phyloP scores from a whole-genome alignment of 805 yeast genomes.

The Candida oleophila region DNA sequence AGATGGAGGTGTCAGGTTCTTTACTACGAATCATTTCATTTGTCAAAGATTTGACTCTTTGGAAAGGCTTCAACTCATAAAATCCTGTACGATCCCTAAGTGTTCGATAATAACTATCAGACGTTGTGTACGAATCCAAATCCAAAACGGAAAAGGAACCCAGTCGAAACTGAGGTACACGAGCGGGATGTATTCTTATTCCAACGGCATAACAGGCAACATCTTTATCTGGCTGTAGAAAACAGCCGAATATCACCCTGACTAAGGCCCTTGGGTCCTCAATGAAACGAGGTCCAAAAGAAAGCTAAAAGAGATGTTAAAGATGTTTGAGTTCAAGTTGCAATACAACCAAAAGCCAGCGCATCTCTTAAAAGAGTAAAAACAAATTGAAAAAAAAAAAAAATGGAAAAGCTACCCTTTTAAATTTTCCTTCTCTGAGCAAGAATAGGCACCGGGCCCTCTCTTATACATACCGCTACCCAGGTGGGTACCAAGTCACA shows the following conservation, averaged over 20 bases:
- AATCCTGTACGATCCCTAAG: slow-evolving; percentile 54
- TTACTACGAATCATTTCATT: slow-evolving; percentile 75
- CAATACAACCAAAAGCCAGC: no score
- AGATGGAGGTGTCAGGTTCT: slow-evolving; percentile 66
- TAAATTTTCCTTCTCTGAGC: slow-evolving; percentile 1
- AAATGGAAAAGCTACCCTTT: slow-evolving; percentile 8
- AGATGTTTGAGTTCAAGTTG: no score
- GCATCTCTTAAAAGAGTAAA: slow-evolving; percentile 9
- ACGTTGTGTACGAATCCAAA: slow-evolving; percentile 30
- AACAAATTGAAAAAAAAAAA: slow-evolving; percentile 9
- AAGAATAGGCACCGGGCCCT: background rate
- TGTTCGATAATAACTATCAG: slow-evolving; percentile 37
- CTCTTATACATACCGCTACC: slow-evolving; percentile 93
- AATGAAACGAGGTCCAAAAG: background rate
- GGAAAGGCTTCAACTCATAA: slow-evolving; percentile 77
- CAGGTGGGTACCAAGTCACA: slow-evolving; percentile 98
- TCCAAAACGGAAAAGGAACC: slow-evolving; percentile 38
- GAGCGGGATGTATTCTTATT: slow-evolving; percentile 65
- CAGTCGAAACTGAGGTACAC: slow-evolving; percentile 49
- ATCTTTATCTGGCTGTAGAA: slow-evolving; percentile 30
- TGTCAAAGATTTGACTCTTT: slow-evolving; percentile 16
- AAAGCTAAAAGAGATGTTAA: slow-evolving; percentile 5
- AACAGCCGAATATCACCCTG: slow-evolving; percentile 59
- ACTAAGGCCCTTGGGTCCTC: slow-evolving; percentile 81
- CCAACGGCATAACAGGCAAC: slow-evolving; percentile 98